A percentile compares a stretch with the other conserved stretches of the same genome.
Evolutionary conservation across 805 yeast genomes (phyloP).

Genomic region (Saccharomycopsis capsularis): DNA sequence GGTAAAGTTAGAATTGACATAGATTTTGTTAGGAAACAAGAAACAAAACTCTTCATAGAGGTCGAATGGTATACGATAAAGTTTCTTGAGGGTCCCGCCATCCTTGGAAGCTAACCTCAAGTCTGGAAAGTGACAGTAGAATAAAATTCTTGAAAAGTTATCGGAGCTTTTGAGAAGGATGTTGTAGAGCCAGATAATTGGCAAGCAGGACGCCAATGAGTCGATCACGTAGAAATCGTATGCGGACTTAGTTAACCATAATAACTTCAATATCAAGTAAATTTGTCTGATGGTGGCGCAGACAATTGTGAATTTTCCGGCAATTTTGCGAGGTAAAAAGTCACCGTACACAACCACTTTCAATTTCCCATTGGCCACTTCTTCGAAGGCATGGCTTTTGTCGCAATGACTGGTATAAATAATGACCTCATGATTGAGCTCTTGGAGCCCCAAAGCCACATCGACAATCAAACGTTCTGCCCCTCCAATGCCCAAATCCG

Average conservation of each 20-base stretch:
- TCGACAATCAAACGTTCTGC: constrained; percentile 97
- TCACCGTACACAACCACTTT: constrained; percentile 76
- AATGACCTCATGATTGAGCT: constrained; percentile 52
- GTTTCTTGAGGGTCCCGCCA: constrained; percentile 37
- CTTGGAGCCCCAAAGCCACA: constrained; percentile 82
- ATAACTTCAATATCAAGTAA: constrained; percentile 43
- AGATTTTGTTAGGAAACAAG: constrained; percentile 64
- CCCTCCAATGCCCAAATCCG: constrained; percentile 96
- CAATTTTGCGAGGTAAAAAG: constrained; percentile 62
- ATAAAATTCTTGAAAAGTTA: constrained; percentile 48
- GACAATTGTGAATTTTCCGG: constrained; percentile 65
- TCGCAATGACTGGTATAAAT: constrained; percentile 92
- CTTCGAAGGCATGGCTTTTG: constrained; percentile 82
- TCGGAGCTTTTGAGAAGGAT: constrained; percentile 43
- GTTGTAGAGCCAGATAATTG: constrained; percentile 30
- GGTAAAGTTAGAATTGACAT: constrained; percentile 87
- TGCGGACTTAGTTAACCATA: constrained; percentile 41
- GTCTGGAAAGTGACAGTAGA: constrained; percentile 97
- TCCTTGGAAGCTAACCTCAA: constrained; percentile 57
- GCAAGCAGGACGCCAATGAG: constrained; percentile 80
- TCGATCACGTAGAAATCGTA: constrained; percentile 80
- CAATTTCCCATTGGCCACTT: constrained; percentile 53
- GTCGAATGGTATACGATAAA: constrained; percentile 82
- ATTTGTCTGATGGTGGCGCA: constrained; percentile 83
- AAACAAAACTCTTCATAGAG: constrained; percentile 77